Base-by-base conservation (phyloP, 2,329 filamentous ascomycete genomes). In the Microdochium paspali region DNA sequence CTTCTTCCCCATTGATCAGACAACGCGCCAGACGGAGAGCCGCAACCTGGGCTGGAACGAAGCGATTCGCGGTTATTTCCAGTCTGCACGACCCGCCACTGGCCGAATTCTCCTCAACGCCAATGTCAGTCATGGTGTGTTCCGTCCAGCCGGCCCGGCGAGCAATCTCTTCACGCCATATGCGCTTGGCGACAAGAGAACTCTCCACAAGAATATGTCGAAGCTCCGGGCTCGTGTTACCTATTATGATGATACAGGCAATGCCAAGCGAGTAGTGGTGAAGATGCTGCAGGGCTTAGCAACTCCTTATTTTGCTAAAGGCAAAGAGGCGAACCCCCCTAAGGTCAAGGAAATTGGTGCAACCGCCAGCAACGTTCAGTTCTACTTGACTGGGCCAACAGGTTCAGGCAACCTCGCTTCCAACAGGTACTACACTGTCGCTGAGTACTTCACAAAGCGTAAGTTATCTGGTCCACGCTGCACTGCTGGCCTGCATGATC, bases 81-180 rank as follows among this genome's bases (percentile, higher is more conserved):
- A 77, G 55, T 79, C 75, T 26, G 67, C 72, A 2, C 73, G 76
- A 5, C 63, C 75, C 1, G 71, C 71, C 1, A 80, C 77, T 0
- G 76, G 74, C 2, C 66, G 74, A 0, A 54, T 80, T 1, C 66
- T 81, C 0, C 61, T 80, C 24, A 81, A 81, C 50, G 65, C 67
- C 44, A 80, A 81, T 48, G 71, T 78, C 10, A 72, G 73, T 0
- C 71, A 79, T 51, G 72, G 70, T 3, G 67, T 78, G 18, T 80
- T 80, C 58, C 72, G 68, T 10, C 57, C 63, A 3, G 52, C 60
- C 2, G 67, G 71, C 2, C 50, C 49, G 0, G 52, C 76, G 2
- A 52, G 26, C 7, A 28, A 28, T 28, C 26, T 28, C 13, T 28
- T 28, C 26, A 28, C 26, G 26, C 26, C 26, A 7, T 13, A 7